Evolutionary conservation across 140 eudicot genomes (phyloP).

Genomic region (Bidens hawaiensis): DNA sequence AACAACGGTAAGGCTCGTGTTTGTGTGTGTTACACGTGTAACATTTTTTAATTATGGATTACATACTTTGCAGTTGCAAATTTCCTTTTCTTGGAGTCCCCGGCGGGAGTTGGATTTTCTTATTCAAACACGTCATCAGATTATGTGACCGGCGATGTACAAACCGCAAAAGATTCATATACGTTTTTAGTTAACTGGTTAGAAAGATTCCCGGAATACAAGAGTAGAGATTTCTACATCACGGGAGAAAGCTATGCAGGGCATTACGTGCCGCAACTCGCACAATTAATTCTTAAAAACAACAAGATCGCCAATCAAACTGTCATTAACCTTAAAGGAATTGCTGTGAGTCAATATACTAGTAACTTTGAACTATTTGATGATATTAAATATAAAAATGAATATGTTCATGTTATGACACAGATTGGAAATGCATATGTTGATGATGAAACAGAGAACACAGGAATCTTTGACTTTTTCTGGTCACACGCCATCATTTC

Average conservation of each 20-base stretch:
- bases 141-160: neutral
- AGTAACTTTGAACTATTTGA: neutral
- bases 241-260: neutral
- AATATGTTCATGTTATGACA: neutral
- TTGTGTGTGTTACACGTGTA: neutral
- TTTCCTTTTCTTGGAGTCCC: neutral
- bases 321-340: conserved; percentile 1
- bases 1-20: conserved; percentile 40
- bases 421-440: neutral
- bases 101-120: neutral
- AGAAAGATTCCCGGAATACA: neutral
- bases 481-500: neutral
- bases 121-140: neutral
- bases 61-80: neutral
- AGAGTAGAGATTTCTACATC: neutral
- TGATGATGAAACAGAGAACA: neutral
- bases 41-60: too few species aligned
- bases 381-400: neutral
- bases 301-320: neutral
- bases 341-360: neutral
- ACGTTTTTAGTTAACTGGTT: neutral
- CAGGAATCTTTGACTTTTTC: neutral
- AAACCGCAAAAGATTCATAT: neutral
- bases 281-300: neutral
- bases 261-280: neutral